phyloP scores from a whole-genome alignment of 2,329 filamentous ascomycete genomes.

The Zasmidium citrigriseum region DNA sequence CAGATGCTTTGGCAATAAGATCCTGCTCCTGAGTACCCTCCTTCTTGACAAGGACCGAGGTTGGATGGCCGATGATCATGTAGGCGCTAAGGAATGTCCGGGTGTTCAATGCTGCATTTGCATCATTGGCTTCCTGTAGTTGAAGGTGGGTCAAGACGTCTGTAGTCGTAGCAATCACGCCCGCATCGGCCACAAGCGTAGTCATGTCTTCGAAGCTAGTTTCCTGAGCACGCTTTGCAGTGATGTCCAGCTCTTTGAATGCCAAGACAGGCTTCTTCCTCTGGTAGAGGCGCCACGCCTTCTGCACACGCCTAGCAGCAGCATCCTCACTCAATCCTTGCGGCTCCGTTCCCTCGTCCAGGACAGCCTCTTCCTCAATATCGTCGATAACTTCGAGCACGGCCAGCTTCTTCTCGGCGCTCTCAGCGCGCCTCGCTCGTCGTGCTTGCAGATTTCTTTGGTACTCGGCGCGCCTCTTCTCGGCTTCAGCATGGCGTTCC shows the following conservation, averaged over 20 bases:
- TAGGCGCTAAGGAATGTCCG: slow-evolving; percentile 79
- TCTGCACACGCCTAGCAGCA: slow-evolving; percentile 68
- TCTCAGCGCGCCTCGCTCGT: slow-evolving; percentile 40
- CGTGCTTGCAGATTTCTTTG: slow-evolving; percentile 52
- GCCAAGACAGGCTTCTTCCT: slow-evolving; percentile 63
- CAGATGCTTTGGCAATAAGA: slow-evolving; percentile 74
- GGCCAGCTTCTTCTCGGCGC: slow-evolving; percentile 52
- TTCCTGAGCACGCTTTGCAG: slow-evolving; percentile 68
- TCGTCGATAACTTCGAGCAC: slow-evolving; percentile 52
- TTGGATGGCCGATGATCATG: slow-evolving; percentile 76
- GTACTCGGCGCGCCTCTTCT: slow-evolving; percentile 63
- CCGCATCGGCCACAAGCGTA: slow-evolving; percentile 65
- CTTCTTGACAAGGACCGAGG: slow-evolving; percentile 74
- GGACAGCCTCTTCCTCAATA: slow-evolving; percentile 47
- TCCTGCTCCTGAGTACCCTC: slow-evolving; percentile 70
- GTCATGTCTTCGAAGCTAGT: slow-evolving; percentile 75
- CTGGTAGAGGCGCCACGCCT: slow-evolving; percentile 65
- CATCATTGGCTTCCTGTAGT: slow-evolving; percentile 59
- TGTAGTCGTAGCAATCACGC: slow-evolving; percentile 66
- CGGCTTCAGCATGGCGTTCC: slow-evolving; percentile 75
- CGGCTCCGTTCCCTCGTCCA: slow-evolving; percentile 32
- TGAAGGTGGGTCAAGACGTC: slow-evolving; percentile 70
- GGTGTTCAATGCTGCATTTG: slow-evolving; percentile 65
- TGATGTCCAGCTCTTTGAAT: slow-evolving; percentile 67
- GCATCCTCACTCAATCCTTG: slow-evolving; percentile 56